Conservation (phyloP, 495 filamentous ascomycete species). For the Neurospora tetrasperma region DNA sequence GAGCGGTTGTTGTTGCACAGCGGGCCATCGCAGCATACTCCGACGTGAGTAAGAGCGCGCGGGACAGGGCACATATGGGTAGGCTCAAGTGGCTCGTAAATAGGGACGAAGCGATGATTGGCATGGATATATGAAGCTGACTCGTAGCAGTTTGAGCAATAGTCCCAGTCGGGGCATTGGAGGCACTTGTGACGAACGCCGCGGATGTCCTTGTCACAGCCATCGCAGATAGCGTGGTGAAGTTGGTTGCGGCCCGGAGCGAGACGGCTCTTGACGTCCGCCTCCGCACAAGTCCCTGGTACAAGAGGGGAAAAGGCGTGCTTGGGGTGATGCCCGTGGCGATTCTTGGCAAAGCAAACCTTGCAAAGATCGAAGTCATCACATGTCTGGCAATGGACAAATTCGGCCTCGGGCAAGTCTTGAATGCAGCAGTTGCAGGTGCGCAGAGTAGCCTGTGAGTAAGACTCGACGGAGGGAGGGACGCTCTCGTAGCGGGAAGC, state of each 20-base stretch:
- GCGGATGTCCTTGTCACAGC: slow-evolving; percentile 80
- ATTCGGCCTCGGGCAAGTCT: slow-evolving; percentile 63
- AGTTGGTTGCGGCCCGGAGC: slow-evolving; percentile 68
- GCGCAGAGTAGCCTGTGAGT: slow-evolving; percentile 38
- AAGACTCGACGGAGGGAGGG: slow-evolving; percentile 17
- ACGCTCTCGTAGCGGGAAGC: slow-evolving; percentile 8
- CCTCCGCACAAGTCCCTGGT: slow-evolving; percentile 43
- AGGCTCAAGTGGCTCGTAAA: slow-evolving; percentile 69
- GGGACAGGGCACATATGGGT: slow-evolving; percentile 18
- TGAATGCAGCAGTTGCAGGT: slow-evolving; percentile 90
- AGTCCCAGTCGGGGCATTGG: slow-evolving; percentile 96
- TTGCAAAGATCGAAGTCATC: slow-evolving; percentile 90
- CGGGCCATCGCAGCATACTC: slow-evolving; percentile 93
- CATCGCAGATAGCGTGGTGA: slow-evolving; percentile 89
- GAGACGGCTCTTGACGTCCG: slow-evolving; percentile 51
- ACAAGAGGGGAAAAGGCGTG: slow-evolving; percentile 67
- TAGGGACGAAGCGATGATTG: slow-evolving; percentile 78
- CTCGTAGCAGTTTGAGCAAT: slow-evolving; percentile 68
- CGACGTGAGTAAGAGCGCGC: slow-evolving; percentile 48
- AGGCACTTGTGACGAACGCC: slow-evolving; percentile 96
- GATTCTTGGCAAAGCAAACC: slow-evolving; percentile 59
- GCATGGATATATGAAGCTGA: slow-evolving; percentile 60
- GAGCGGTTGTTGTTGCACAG: slow-evolving; percentile 48
- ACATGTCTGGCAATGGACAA: slow-evolving; percentile 77
- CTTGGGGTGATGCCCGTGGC: slow-evolving; percentile 87